phyloP scores from a whole-genome alignment of 805 yeast genomes.

The Nakazawaea pomicola region DNA sequence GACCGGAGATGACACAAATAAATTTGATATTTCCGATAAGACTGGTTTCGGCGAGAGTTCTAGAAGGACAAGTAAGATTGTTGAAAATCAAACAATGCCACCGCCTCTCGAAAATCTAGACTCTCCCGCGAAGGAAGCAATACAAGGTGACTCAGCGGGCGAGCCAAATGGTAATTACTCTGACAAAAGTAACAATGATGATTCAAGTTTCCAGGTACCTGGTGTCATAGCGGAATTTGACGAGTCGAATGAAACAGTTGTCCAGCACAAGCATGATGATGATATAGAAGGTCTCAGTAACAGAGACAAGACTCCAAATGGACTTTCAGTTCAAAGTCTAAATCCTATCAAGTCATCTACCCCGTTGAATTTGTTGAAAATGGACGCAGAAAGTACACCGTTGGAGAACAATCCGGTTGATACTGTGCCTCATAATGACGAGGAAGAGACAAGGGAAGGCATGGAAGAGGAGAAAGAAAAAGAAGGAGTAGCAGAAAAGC shows the following conservation, averaged over 20 bases:
- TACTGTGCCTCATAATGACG: background rate
- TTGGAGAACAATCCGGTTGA: background rate
- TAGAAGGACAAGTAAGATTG: constrained; percentile 1
- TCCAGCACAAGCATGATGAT: no score
- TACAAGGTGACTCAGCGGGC: no score
- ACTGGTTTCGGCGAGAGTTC: constrained; percentile 1
- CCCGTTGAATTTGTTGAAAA: constrained; percentile 3
- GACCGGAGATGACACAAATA: constrained; percentile 1
- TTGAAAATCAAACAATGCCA: background rate
- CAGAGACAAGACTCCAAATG: background rate
- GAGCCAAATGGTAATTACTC: no score
- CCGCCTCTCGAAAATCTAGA: background rate
- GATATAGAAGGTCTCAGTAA: background rate
- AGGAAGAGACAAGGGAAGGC: background rate
- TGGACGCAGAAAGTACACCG: constrained; percentile 6
- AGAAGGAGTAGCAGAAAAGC: background rate
- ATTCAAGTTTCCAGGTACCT: no score
- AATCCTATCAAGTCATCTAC: constrained; percentile 2
- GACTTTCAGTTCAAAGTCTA: background rate
- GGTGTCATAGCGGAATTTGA: constrained; percentile 7
- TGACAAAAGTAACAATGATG: no score
- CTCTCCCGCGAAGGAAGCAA: background rate
- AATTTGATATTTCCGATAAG: background rate
- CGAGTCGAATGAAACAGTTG: constrained; percentile 1
- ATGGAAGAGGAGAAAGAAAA: background rate